Evolutionary conservation across 495 filamentous ascomycete genomes (phyloP).

Genomic region (Aspergillus sparsus): DNA sequence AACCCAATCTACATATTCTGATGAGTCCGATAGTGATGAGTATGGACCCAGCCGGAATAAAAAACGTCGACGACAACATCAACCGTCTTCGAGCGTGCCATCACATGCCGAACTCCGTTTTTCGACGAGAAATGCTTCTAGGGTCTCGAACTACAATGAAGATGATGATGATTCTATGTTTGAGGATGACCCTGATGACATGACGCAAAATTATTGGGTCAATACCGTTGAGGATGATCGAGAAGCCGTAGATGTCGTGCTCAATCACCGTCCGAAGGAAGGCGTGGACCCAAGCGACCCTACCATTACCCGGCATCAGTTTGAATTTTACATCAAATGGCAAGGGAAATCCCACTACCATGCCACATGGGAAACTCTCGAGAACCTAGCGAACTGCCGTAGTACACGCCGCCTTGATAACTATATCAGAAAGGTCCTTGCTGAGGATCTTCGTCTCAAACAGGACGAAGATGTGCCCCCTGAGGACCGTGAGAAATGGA

Average conservation of each 20-base stretch:
- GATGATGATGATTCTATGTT: slow-evolving; percentile 74
- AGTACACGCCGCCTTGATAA: slow-evolving; percentile 90
- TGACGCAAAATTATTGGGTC: slow-evolving; percentile 65
- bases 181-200: slow-evolving; percentile 63
- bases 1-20: slow-evolving; percentile 45
- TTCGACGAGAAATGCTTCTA: slow-evolving; percentile 83
- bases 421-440: slow-evolving; percentile 81
- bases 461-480: slow-evolving; percentile 70
- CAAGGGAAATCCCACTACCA: slow-evolving; percentile 92
- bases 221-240: slow-evolving; percentile 66
- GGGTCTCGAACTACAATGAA: slow-evolving; percentile 85
- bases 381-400: slow-evolving; percentile 63
- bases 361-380: slow-evolving; percentile 86
- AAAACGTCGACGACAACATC: slow-evolving; percentile 62
- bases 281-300: slow-evolving; percentile 57
- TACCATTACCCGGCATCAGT: slow-evolving; percentile 72
- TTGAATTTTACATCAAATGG: slow-evolving; percentile 97
- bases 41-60: slow-evolving; percentile 81
- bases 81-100: slow-evolving; percentile 60
- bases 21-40: slow-evolving; percentile 57
- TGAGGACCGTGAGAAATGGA: slow-evolving; percentile 89
- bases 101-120: slow-evolving; percentile 77
- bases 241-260: slow-evolving; percentile 83
- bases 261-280: slow-evolving; percentile 79
- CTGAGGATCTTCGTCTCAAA: slow-evolving; percentile 68